Conservation (phyloP, 345 rosid genomes). For the Eucalyptus coolabah region DNA sequence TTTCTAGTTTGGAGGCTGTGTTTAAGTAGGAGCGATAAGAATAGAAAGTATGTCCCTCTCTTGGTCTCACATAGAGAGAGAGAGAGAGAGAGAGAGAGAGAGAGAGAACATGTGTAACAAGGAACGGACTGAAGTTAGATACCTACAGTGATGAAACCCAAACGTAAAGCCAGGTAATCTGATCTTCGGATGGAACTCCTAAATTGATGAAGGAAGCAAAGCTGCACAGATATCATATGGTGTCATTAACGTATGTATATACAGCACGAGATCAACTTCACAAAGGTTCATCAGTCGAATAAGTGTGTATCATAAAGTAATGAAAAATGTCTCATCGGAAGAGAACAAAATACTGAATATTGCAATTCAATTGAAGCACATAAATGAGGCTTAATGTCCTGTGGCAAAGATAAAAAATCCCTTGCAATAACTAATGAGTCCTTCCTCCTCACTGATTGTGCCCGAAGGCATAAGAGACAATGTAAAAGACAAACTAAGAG, state of each 20-base stretch:
- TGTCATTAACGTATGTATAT: not conserved
- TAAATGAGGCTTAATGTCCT: not conserved
- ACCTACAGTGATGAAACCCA: slow-evolving; percentile 81
- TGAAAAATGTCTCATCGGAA: not conserved
- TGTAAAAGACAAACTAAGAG: not conserved
- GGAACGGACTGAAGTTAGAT: not conserved
- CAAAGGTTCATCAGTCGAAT: not conserved
- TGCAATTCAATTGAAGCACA: not conserved
- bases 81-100: not conserved
- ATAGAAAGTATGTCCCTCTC: not conserved
- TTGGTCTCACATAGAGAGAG: not conserved
- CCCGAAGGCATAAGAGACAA: not conserved
- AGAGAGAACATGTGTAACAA: not conserved
- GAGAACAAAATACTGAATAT: not conserved
- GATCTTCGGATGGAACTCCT: slow-evolving; percentile 66
- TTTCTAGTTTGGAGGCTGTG: not conserved
- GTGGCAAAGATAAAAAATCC: not conserved
- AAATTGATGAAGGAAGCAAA: slow-evolving; percentile 83
- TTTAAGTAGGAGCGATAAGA: not conserved
- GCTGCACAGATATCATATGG: slow-evolving; percentile 25
- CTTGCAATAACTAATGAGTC: not conserved
- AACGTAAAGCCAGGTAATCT: slow-evolving; percentile 79
- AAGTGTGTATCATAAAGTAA: not conserved
- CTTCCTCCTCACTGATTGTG: not conserved
- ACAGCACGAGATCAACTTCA: not conserved